Percentiles rank a stretch among this genome's conserved stretches.
These are phyloP conservation scores for Panicum hallii DNA, from an alignment of 202 grass and related monocot genomes.

Conservation along the genomic window DNA sequence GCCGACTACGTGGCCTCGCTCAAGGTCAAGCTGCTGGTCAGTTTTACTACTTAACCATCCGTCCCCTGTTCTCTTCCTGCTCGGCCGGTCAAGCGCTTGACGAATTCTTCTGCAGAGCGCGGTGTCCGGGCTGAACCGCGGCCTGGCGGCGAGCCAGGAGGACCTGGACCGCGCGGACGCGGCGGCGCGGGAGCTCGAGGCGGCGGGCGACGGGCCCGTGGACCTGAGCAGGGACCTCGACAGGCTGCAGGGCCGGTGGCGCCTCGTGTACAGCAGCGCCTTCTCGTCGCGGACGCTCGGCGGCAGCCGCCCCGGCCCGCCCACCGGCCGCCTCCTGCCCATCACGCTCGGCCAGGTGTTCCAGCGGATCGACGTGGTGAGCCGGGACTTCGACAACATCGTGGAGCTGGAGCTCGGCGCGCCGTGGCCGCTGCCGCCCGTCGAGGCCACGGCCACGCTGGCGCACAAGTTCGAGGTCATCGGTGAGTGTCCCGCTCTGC, in stretches of 20 bases:
- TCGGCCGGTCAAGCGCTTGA: too few relatives aligned
- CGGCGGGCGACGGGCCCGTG: constrained; percentile 37
- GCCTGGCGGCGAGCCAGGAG: constrained; percentile 77
- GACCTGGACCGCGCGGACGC: constrained; percentile 73
- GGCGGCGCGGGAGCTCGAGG: constrained; percentile 71
- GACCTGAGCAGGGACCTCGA: constrained; percentile 66
- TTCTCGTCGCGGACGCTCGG: constrained; percentile 87
- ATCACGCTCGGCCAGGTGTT: constrained; percentile 88
- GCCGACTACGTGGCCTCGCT: constrained; percentile 34
- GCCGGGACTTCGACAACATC: constrained; percentile 86
- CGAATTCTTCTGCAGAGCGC: constrained; percentile 43
- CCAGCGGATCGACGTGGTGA: constrained; percentile 83
- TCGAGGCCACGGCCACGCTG: constrained; percentile 69
- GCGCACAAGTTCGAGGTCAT: constrained; percentile 84
- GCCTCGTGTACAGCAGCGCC: constrained; percentile 84
- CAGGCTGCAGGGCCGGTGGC: constrained; percentile 87
- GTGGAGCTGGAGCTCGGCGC: constrained; percentile 82
- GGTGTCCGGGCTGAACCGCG: constrained; percentile 86
- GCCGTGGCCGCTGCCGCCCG: constrained; percentile 79
- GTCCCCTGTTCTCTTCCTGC: neutral
- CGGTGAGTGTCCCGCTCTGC: constrained; percentile 44
- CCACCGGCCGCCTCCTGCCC: constrained; percentile 74
- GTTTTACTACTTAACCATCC: neutral
- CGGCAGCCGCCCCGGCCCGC: constrained; percentile 87
- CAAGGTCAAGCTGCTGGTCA: constrained; percentile 60